Evolutionary conservation across 805 yeast species (phyloP), one percentile per base, ranked within the genome.

Genomic region (Kodamaea kaohsiungensis): DNA sequence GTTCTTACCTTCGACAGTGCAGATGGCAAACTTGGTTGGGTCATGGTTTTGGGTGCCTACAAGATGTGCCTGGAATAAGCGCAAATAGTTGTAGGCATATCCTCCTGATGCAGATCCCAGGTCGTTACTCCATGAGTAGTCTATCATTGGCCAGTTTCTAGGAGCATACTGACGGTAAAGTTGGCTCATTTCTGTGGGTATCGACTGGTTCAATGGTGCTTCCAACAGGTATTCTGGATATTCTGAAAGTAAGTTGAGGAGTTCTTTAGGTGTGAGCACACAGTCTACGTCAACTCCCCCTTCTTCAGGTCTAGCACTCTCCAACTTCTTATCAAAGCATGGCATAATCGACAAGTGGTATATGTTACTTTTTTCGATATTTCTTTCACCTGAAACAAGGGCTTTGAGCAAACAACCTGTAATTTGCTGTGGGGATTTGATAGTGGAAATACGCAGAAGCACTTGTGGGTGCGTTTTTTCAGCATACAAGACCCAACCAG

Each of bases 401-500:
- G 77, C 68, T 66, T 92, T 92, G 50, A 93, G 68, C 18, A 92
- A 60, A 16, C 84, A 75, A 0, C 98, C 98, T 0, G 98, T 90
- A 50, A 93, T 87, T 66, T 91, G 98, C 70, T 93, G 98, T 3
- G 98, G 96, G 0, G 97, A 89, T 64, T 90, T 89, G 43, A 89
- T 87, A 37, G 80, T 79, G 10, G 96, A 83, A 55, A 95, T 65
- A 54, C 79, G 75, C 0, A 92, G 88, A 13, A 91, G 71, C 8
- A 95, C 74, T 58, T 88, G 85, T 0, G 97, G 96, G 66, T 93
- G 97, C 0, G 98, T 92, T 75, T 95, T 95, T 61, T 95, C 98
- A 0, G 93, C 96, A 64, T 95, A 95, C 25, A 95, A 77, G 0
- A 95, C 95, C 91, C 97, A 95, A 0, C 99, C 99, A 0, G 99